Conservation (phyloP, 768 basidiomycete species). For the Panus rudis region DNA sequence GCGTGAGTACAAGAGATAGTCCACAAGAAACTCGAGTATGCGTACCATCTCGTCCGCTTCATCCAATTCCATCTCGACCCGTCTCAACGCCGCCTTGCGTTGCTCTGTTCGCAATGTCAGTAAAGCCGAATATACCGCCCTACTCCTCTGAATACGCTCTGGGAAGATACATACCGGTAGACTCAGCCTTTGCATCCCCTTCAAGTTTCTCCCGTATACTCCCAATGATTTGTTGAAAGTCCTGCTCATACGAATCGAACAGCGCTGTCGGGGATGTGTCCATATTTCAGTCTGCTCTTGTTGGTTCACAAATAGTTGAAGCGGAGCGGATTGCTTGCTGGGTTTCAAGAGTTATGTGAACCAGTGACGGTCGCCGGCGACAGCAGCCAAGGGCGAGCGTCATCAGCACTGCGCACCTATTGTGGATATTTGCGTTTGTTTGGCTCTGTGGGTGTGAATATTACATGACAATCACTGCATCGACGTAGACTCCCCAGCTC, state of each 20-base stretch:
- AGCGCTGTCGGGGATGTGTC: constrained; percentile 77
- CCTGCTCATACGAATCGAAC: constrained; percentile 90
- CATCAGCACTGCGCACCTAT: too few relatives aligned
- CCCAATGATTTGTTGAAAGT: constrained; percentile 77
- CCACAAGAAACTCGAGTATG: not conserved
- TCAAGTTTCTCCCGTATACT: constrained; percentile 76
- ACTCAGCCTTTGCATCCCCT: constrained; percentile 54
- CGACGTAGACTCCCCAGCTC: too few relatives aligned
- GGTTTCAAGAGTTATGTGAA: too few relatives aligned
- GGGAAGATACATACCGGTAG: constrained; percentile 48
- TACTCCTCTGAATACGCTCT: not conserved
- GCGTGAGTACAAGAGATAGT: not conserved
- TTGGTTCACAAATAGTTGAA: too few relatives aligned
- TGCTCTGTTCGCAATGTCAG: constrained; percentile 49
- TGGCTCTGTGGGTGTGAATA: too few relatives aligned
- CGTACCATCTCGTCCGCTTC: constrained; percentile 96
- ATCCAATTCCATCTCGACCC: constrained; percentile 92
- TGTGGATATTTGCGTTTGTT: too few relatives aligned
- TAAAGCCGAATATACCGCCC: not conserved
- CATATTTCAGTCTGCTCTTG: constrained; percentile 47
- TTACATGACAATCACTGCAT: too few relatives aligned
- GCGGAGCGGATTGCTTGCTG: too few relatives aligned
- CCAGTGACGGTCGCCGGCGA: too few relatives aligned
- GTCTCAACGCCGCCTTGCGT: constrained; percentile 68
- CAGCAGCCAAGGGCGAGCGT: too few relatives aligned